phyloP scores from a whole-genome alignment of 140 eudicot genomes.

The Cichorium intybus region DNA sequence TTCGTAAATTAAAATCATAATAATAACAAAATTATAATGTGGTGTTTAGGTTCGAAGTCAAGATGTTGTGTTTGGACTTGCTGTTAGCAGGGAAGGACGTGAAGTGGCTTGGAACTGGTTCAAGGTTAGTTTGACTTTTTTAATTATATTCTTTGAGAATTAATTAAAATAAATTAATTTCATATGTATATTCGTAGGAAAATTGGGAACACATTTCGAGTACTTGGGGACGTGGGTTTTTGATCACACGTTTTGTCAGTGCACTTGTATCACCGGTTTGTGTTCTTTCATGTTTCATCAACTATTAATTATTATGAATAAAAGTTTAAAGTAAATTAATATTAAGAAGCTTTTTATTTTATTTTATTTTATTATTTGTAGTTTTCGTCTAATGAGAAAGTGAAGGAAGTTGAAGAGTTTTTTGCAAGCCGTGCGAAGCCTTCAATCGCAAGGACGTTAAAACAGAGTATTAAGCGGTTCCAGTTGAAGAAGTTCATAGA shows the following conservation, averaged over 20 bases:
- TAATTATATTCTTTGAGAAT: no score
- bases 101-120: constrained; percentile 97
- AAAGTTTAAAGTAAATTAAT: background rate
- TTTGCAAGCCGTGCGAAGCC: constrained; percentile 76
- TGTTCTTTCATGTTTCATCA: constrained; percentile 5
- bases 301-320: background rate
- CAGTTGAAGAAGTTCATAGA: no score
- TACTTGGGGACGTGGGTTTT: constrained; percentile 86
- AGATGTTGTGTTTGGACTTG: constrained; percentile 79
- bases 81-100: constrained; percentile 76
- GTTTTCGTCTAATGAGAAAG: constrained; percentile 86
- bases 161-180: no score
- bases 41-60: constrained; percentile 80
- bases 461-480: constrained; percentile 87
- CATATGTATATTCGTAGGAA: no score
- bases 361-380: constrained; percentile 14
- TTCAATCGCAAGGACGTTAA: constrained; percentile 78
- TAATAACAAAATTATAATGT: background rate
- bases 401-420: constrained; percentile 75
- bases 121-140: constrained; percentile 59
- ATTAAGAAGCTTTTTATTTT: no score
- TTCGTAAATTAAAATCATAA: background rate
- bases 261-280: constrained; percentile 86
- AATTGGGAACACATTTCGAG: constrained; percentile 79
- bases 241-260: constrained; percentile 71